Conservation (phyloP, 139 green algal genomes). For the Tetratostichococcus sp. region DNA sequence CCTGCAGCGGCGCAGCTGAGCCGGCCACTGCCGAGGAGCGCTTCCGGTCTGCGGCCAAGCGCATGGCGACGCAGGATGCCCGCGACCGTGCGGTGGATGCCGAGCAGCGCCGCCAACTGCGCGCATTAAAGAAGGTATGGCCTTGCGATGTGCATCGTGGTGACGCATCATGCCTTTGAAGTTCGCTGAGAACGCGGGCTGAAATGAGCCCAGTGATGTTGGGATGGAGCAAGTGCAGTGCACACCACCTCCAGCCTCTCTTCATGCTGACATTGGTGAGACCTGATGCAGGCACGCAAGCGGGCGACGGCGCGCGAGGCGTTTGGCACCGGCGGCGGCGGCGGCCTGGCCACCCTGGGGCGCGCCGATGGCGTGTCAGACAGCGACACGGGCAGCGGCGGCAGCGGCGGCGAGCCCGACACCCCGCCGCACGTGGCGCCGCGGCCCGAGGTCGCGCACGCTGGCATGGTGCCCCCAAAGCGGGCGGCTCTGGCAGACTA, state of each 20-base stretch:
- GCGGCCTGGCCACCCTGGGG: neutral
- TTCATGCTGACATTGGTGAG: neutral
- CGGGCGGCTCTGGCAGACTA: slow-evolving; percentile 46
- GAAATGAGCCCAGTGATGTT: neutral
- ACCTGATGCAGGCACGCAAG: neutral
- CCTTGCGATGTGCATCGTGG: too few species aligned
- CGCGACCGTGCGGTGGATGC: slow-evolving; percentile 28
- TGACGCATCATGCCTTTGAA: too few species aligned
- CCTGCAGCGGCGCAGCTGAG: slow-evolving; percentile 42
- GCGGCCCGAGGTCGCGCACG: slow-evolving; percentile 20
- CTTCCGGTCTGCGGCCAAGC: slow-evolving; percentile 37
- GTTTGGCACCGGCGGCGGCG: slow-evolving; percentile 3
- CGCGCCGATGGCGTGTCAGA: neutral
- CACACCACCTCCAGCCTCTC: neutral
- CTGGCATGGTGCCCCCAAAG: slow-evolving; percentile 38
- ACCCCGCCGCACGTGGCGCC: neutral
- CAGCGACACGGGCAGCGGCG: slow-evolving; percentile 7
- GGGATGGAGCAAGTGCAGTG: neutral
- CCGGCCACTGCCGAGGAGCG: slow-evolving; percentile 52
- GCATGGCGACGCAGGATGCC: slow-evolving; percentile 45
- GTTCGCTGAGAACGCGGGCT: too few species aligned
- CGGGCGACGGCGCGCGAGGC: neutral
- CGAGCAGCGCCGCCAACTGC: slow-evolving; percentile 31
- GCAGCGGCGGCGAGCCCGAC: slow-evolving; percentile 1
- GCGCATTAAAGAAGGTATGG: slow-evolving; percentile 44